Base-by-base conservation (phyloP, 345 rosid genomes). In the Clarkia xantiana region DNA sequence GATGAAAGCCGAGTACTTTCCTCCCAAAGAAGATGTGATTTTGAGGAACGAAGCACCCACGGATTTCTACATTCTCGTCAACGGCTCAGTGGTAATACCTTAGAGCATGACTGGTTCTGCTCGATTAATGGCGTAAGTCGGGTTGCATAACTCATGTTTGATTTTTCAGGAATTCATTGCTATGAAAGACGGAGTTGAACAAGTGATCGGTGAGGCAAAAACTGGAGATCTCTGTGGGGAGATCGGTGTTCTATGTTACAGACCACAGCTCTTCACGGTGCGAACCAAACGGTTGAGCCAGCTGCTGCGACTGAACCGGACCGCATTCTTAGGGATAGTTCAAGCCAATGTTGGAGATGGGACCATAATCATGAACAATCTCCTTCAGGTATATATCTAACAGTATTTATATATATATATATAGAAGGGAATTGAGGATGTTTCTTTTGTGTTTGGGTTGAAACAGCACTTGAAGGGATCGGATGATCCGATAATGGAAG, bases 341-440 rank as follows among this genome's bases (percentile, higher is more conserved):
- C 96, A 86, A 58, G 83, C 94, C 44, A 90, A 90, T 64, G 77
- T 86, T 41, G 96, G 93, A 64, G 97, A 90, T 56, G 97, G 94
- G 55, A 83, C 88, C 17, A 71, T 90, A 40, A 83, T 90, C 65
- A 76, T 83, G 84, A 86, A 78, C 64, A 90, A 90, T 71, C 84
- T 90, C 54, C 96, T 90, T 53, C 82, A 84, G 86, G 97, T 90
- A 19, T 22, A 42, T 19, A 25, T 14, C 20, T 2, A 9, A n/a
- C 41, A 39, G 22, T 38, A 40, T 4, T 12, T 20, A 3, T 8
- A 0, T 11, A 13, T n/a, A 11, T 9, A 51, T 15, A 11, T 11
- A 9, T 34, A 16, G 34, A 6, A 36, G 42, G 9, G 22, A 18
- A 46, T 18, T 36, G 5, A 44, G 12, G 14, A 4, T 49, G 41